These are phyloP conservation scores for Neonothopanus nambi DNA, from an alignment of 1,284 basidiomycete species.

Conservation along the genomic window DNA sequence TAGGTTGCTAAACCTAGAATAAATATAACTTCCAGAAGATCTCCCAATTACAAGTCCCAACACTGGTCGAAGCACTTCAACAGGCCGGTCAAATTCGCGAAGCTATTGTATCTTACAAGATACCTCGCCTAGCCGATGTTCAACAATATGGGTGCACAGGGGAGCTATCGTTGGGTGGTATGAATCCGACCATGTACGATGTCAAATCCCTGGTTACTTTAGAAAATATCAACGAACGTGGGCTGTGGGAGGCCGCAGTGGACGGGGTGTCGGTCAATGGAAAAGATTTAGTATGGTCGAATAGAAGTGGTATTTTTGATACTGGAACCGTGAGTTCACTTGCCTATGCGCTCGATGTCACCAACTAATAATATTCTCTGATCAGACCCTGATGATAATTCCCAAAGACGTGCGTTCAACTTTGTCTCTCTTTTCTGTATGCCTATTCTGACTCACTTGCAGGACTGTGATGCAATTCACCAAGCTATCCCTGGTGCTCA, in stretches of 20 bases:
- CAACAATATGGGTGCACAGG: slow-evolving; percentile 33
- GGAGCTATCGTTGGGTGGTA: slow-evolving; percentile 75
- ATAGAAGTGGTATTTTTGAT: slow-evolving; percentile 67
- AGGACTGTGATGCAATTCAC: slow-evolving; percentile 57
- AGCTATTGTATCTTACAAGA: slow-evolving; percentile 75
- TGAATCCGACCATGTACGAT: slow-evolving; percentile 64
- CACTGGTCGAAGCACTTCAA: slow-evolving; percentile 70
- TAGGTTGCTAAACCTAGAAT: neutral
- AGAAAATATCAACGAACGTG: slow-evolving; percentile 51
- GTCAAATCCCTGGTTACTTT: slow-evolving; percentile 52
- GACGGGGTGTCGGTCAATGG: slow-evolving; percentile 55
- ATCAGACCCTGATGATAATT: slow-evolving; percentile 52
- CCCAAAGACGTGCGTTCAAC: slow-evolving; percentile 34
- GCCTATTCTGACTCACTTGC: slow-evolving; percentile 34
- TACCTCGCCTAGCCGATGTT: slow-evolving; percentile 67
- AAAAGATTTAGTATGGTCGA: slow-evolving; percentile 43
- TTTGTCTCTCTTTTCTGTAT: neutral
- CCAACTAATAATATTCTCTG: neutral
- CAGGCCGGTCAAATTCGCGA: slow-evolving; percentile 53
- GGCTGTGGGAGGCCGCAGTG: slow-evolving; percentile 74
- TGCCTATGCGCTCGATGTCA: neutral
- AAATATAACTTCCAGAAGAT: slow-evolving; percentile 37
- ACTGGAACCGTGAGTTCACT: slow-evolving; percentile 57
- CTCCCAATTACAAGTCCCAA: slow-evolving; percentile 61
- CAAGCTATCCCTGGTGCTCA: slow-evolving; percentile 59